Base-by-base conservation (phyloP, 805 yeast species). In the Wickerhamiella occidentalis region DNA sequence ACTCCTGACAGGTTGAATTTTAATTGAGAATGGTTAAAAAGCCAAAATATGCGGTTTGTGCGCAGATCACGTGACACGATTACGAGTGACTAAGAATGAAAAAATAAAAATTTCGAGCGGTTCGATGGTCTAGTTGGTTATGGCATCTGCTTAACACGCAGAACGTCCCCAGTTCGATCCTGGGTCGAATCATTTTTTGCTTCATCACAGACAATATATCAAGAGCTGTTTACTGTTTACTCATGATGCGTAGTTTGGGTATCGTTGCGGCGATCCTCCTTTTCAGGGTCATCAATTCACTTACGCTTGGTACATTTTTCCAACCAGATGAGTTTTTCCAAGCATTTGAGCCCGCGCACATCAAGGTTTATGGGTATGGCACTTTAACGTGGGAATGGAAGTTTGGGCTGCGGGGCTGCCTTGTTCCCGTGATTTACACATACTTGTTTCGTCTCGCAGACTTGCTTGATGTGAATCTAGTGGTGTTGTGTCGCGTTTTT, bases 141-240 rank as follows among this genome's bases (percentile, higher is more conserved):
- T 88, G 96, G 95, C 96, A 84, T 85, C 92, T 87, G 96, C 96
- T 85, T 88, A 86, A 88, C 96, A 88, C 96, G 96, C 95, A 87
- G 92, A 85, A 85, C 87, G 96, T 90, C 96, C 96, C 96, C 96
- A 87, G 96, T 90, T 90, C 96, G 96, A 90, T 86, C 96, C 96
- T 88, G 96, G 96, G 96, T 87, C 83, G 80, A 85, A 82, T 86
- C 96, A 87, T 58, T 64, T 64, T 64, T 72, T 70, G 67, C 35
- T 21, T 21, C 12, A 7, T 43, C 9, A 7, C 26, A 15, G n/a
- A n/a, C n/a, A n/a, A n/a, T n/a, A n/a, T n/a, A n/a, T n/a, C n/a
- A n/a, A n/a, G n/a, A n/a, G n/a, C n/a, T n/a, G n/a, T n/a, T n/a
- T n/a, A n/a, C n/a, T 21, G 42, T 21, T 18, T 38, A 17, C 25